Conservation (phyloP, 768 basidiomycete genomes). For the Pisolithus sp. region DNA sequence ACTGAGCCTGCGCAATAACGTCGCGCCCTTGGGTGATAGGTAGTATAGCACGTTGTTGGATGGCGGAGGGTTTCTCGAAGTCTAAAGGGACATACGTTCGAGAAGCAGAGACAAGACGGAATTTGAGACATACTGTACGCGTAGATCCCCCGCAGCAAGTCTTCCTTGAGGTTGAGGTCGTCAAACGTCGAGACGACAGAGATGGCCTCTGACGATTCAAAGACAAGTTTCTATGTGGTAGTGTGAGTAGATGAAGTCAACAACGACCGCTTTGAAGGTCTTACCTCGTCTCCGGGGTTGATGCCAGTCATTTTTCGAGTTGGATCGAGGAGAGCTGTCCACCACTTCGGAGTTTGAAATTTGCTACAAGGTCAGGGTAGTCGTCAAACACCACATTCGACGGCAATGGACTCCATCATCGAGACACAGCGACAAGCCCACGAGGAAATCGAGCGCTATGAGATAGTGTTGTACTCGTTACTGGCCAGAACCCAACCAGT, state of each 20-base stretch:
- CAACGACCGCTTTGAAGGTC: conserved; percentile 14
- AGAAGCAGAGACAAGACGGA: not conserved
- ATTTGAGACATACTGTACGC: conserved; percentile 74
- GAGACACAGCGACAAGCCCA: conserved; percentile 94
- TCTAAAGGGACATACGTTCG: conserved; percentile 35
- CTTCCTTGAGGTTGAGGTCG: conserved; percentile 88
- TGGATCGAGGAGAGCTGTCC: conserved; percentile 17
- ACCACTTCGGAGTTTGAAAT: conserved; percentile 51
- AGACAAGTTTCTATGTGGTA: conserved; percentile 71
- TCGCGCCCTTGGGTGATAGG: conserved; percentile 94
- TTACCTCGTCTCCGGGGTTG: conserved; percentile 80
- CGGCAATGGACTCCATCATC: conserved; percentile 81
- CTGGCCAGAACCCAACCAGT: conserved; percentile 60
- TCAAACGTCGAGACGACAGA: conserved; percentile 86
- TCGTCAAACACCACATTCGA: too few relatives aligned
- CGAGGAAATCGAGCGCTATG: conserved; percentile 91
- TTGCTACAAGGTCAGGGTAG: not conserved
- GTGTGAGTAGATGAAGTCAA: conserved; percentile 7
- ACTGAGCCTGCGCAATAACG: conserved; percentile 98
- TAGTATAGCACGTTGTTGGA: conserved; percentile 96
- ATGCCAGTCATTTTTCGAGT: conserved; percentile 67
- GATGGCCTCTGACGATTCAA: conserved; percentile 91
- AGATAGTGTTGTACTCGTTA: conserved; percentile 78
- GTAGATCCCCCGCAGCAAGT: conserved; percentile 94
- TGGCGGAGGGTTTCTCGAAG: conserved; percentile 98